A percentile compares a stretch with the other conserved stretches of the same genome.
phyloP scores from a whole-genome alignment of 78 protist species.

The slime mould (Dictyostelium discoideum) region dicty_2.7 NC_007089.4:3504001-3504500 shows the following conservation, averaged over 20 bases:
- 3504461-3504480: not conserved
- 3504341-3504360: not conserved
- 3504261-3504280: slow-evolving; percentile 5
- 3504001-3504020: not conserved
- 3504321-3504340: not conserved
- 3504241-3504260: slow-evolving; percentile 16
- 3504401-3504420: slow-evolving; percentile 26
- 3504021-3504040: not conserved
- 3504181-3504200: slow-evolving; percentile 16
- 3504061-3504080: not conserved
- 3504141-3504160: slow-evolving; percentile 51
- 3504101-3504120: no score
- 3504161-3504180: slow-evolving; percentile 29
- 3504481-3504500: not conserved
- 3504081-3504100: no score
- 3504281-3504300: slow-evolving; percentile 28
- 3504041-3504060: not conserved
- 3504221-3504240: not conserved
- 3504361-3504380: slow-evolving; percentile 18
- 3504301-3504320: not conserved
- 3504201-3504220: slow-evolving; percentile 37
- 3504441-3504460: slow-evolving; percentile 3
- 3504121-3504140: not conserved
- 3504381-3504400: slow-evolving; percentile 25
- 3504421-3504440: not conserved